Conservation (phyloP, 352 stramenopile genomes). For the Halophytophthora batemanensis region DNA sequence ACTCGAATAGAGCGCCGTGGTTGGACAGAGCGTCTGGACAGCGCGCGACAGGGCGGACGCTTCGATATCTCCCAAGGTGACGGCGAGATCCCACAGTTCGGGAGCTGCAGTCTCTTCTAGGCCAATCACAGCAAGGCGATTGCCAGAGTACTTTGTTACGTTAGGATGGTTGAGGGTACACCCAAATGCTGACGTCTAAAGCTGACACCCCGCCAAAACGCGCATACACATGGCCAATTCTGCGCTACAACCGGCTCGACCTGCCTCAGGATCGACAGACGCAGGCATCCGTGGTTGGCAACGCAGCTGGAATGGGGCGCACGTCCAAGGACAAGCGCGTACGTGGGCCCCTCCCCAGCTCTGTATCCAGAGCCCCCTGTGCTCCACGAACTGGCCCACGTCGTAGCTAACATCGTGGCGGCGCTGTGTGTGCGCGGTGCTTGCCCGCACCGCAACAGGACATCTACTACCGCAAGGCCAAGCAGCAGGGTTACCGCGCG, state of each 20-base stretch:
- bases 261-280: background rate
- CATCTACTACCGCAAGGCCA: constrained; percentile 93
- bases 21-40: background rate
- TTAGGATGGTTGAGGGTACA: no score
- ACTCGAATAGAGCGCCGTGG: constrained; percentile 8
- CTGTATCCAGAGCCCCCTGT: background rate
- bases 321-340: constrained; percentile 91
- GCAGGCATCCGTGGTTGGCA: no score
- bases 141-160: no score
- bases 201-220: no score
- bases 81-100: no score
- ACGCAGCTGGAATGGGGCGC: constrained; percentile 62
- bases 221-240: no score
- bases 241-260: no score
- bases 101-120: no score
- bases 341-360: constrained; percentile 10
- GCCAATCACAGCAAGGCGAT: no score
- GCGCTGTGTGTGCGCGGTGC: background rate
- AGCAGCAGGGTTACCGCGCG: constrained; percentile 95
- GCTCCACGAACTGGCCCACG: background rate
- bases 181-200: no score
- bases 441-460: constrained; percentile 38
- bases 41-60: no score
- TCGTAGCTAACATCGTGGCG: background rate
- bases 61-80: no score